Evolutionary conservation across 305 asterid genomes (phyloP).

Genomic region (Stenogyne calaminthoides): DNA sequence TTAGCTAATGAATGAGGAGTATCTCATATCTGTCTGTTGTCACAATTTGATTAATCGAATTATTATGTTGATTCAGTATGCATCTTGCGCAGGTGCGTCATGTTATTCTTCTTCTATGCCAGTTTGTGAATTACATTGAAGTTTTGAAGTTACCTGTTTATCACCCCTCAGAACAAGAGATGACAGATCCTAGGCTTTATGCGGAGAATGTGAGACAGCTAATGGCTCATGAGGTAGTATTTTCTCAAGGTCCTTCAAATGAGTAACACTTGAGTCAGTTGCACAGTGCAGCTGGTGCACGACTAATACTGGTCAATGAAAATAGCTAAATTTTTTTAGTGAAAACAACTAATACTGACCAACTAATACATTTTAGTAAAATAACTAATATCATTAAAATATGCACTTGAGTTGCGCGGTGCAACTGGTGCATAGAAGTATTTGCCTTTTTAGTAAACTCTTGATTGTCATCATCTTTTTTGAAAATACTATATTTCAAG

Average conservation of each 20-base stretch:
- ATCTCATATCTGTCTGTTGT: constrained; percentile 12
- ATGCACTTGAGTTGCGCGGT: no score
- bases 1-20: background rate
- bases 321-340: no score
- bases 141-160: constrained; percentile 59
- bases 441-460: background rate
- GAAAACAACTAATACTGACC: no score
- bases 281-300: no score
- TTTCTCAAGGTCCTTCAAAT: constrained; percentile 20
- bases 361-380: no score
- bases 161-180: constrained; percentile 68
- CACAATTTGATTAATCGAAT: constrained; percentile 14
- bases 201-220: constrained; percentile 67
- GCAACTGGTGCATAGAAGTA: no score
- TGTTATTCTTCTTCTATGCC: constrained; percentile 66
- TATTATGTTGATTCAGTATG: constrained; percentile 11
- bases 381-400: no score
- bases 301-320: no score
- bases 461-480: background rate
- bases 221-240: constrained; percentile 85
- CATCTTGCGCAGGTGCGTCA: constrained; percentile 54
- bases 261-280: no score
- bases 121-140: constrained; percentile 71
- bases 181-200: constrained; percentile 65
- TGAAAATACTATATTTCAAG: background rate